Evolutionary conservation across 139 green algal genomes (phyloP).

Genomic region (Chlorella vulgaris): DNA sequence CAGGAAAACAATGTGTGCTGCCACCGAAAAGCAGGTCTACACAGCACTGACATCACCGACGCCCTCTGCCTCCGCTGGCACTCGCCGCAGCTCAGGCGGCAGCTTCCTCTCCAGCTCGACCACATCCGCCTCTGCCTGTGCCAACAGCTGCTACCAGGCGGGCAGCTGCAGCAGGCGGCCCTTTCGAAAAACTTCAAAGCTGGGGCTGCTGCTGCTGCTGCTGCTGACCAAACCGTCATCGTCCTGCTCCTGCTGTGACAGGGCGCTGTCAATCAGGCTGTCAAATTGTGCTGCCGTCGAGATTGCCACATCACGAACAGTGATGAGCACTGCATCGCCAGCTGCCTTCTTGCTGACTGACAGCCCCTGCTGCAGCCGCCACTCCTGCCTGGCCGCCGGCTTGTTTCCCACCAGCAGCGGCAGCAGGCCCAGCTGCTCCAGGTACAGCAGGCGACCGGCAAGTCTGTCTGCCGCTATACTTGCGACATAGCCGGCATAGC

Average conservation of each 20-base stretch:
- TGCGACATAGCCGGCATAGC: background rate
- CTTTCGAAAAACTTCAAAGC: too few species aligned
- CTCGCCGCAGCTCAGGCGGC: too few species aligned
- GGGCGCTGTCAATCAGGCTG: background rate
- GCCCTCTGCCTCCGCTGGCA: too few species aligned
- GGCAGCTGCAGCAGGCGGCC: too few species aligned
- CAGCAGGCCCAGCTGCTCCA: conserved; percentile 3
- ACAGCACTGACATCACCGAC: too few species aligned
- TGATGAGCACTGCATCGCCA: background rate
- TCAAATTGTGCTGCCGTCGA: background rate
- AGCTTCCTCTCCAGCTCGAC: too few species aligned
- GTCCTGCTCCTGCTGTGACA: background rate
- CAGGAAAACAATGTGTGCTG: too few species aligned
- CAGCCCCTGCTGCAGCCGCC: background rate
- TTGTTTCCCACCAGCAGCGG: conserved; percentile 10
- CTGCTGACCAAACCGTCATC: too few species aligned
- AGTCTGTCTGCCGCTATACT: background rate
- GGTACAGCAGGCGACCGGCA: background rate
- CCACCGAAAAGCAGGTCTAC: too few species aligned
- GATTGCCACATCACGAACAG: background rate
- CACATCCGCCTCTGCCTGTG: too few species aligned
- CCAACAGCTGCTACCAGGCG: too few species aligned
- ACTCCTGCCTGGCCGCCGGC: background rate
- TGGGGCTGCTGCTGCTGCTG: too few species aligned
- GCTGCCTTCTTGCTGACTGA: background rate